These are phyloP conservation scores for Globisporangium okanoganense DNA, from an alignment of 352 stramenopile genomes.

Conservation along the genomic window DNA sequence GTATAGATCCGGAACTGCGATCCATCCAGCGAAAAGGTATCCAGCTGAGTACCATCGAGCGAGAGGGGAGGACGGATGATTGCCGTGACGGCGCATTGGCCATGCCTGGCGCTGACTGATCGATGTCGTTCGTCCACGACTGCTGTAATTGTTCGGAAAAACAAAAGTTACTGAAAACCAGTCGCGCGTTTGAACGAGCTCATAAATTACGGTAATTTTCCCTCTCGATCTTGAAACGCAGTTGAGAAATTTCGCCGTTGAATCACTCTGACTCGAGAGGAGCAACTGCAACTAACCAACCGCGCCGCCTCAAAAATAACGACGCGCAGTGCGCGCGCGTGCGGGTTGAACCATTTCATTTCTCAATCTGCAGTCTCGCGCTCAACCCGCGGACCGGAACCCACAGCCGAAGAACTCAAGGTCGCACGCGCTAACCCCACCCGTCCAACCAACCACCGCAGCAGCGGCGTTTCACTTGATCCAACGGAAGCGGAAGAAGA, in stretches of 20 bases:
- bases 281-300: slow-evolving; percentile 14
- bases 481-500: slow-evolving; percentile 9
- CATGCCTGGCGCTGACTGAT: slow-evolving; percentile 3
- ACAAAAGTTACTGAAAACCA: background rate
- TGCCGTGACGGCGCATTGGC: background rate
- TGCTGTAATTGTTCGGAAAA: background rate
- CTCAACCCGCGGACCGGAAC: slow-evolving; percentile 26
- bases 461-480: slow-evolving; percentile 3
- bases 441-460: background rate
- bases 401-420: background rate
- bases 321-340: slow-evolving; percentile 2
- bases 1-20: slow-evolving; percentile 1
- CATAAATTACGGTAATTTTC: slow-evolving; percentile 12
- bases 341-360: slow-evolving; percentile 32
- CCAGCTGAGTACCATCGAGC: slow-evolving; percentile 3
- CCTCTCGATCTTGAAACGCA: slow-evolving; percentile 12
- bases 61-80: background rate
- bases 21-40: slow-evolving; percentile 5
- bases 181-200: background rate
- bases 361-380: slow-evolving; percentile 37
- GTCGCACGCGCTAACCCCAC: background rate
- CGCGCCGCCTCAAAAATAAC: slow-evolving; percentile 32
- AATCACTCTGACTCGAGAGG: slow-evolving; percentile 11
- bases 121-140: background rate
- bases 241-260: slow-evolving; percentile 8